Evolutionary conservation across 352 stramenopile species (phyloP), one percentile per base, ranked within the genome.

Genomic region (Pilasporangium apinafurcum): DNA sequence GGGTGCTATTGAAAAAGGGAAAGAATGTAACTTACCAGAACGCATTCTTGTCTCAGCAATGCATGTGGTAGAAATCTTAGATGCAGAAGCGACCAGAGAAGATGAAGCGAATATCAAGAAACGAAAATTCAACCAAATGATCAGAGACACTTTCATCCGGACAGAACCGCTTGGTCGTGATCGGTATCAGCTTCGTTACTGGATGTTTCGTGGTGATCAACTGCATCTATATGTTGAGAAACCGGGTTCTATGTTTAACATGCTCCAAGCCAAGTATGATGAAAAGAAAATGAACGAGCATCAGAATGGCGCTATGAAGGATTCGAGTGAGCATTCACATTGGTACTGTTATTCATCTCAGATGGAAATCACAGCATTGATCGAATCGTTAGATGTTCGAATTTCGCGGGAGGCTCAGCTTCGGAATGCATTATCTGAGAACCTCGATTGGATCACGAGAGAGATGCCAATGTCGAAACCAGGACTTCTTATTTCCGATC

Each of bases 401-500:
- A 62, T 82, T 12, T 45, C 59, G 25, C 62, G 68, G 6, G 79
- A 92, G 48, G 62, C 54, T 9, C 57, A 68, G 21, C 43, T 90
- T 31, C 58, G 63, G 13, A 53, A 53, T 3, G 58, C 72, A 16
- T 38, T 92, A 28, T 66, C 54, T 20, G 80, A 92, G 5, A 68
- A 86, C 30, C 74, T 88, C 42, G 68, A 85, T 4, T 35, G 68
- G 20, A 62, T 88, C 30, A 57, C 60, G 5, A 48, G 54, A 6
- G 72, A 85, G 12, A 88, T 92, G 79, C 79, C 79, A 4, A 43
- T 79, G 25, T 78, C 72, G 1, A 89, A 86, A 51, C 68, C 79
- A 6, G 74, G 76, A 0, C 50, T 89, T n/a, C 51, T 89, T 13
- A 80, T 92, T 25, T 82, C 79, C 8, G 77, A 92, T 38, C 27